Conservation (phyloP, 1,139 yeast genomes). For the Debaryomyces subglobosus region DNA sequence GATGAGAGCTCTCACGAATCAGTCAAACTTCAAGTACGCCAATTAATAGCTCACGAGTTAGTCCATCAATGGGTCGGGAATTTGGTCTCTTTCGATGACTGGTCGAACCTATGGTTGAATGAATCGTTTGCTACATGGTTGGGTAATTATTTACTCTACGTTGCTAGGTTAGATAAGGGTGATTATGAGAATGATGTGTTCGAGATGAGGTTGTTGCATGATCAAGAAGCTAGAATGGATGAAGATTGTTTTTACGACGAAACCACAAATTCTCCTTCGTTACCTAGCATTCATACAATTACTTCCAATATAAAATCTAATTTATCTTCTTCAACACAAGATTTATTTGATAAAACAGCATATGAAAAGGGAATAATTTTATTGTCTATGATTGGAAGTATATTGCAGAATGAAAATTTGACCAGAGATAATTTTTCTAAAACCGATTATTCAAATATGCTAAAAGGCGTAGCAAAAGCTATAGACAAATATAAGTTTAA, state of each 20-base stretch:
- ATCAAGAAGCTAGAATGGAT: constrained; percentile 42
- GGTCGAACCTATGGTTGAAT: constrained; percentile 72
- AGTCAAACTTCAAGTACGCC: constrained; percentile 39
- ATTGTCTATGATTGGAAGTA: constrained; percentile 55
- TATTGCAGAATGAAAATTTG: constrained; percentile 38
- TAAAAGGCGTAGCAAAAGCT: constrained; percentile 45
- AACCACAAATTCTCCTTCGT: constrained; percentile 27
- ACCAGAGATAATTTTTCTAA: constrained; percentile 11
- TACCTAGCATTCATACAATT: constrained; percentile 30
- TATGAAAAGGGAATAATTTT: constrained; percentile 69
- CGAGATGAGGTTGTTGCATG: constrained; percentile 35
- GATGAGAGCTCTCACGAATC: constrained; percentile 28
- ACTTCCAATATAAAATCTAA: constrained; percentile 25
- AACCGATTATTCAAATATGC: constrained; percentile 30
- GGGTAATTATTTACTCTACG: constrained; percentile 47
- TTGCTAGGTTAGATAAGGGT: constrained; percentile 29
- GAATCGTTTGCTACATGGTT: constrained; percentile 77
- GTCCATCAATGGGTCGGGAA: constrained; percentile 83
- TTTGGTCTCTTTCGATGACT: constrained; percentile 62
- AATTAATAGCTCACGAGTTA: constrained; percentile 67
- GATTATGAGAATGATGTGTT: constrained; percentile 22
- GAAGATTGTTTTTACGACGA: constrained; percentile 38
- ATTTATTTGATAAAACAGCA: constrained; percentile 52
- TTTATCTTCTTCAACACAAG: constrained; percentile 41
- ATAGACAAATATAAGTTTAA: constrained; percentile 37